Evolutionary conservation across 2,329 filamentous ascomycete species (phyloP), one percentile per base, ranked within the genome.

Genomic region (Talaromyces sp.): DNA sequence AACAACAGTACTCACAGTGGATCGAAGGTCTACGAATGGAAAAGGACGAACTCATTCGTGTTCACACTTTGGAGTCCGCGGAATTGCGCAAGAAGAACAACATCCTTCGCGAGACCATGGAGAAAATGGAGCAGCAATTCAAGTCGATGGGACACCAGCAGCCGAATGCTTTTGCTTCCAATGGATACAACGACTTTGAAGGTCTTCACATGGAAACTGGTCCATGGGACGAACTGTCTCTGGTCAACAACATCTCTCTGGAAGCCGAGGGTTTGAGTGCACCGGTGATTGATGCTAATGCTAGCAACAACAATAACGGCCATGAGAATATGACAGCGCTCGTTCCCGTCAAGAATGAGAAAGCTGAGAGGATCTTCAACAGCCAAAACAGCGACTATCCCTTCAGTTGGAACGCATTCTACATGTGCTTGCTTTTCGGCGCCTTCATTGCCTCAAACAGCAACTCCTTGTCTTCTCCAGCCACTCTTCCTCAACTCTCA

Each of bases 391-490:
- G 89, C 67, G 89, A 92, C 70, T 91, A 93, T 72, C 91, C 92
- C 61, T 81, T 82, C 73, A 82, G 80, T 73, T 82, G 80, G 80
- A 81, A 82, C 87, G 92, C 73, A 81, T 98, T 72, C 85, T 98
- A 77, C 90, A 96, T 97, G 92, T 90, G 97, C 71, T 90, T 99
- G 74, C 90, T 99, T 63, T 93, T 97, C 69, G 95, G 95, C 75
- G 95, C 95, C 62, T 97, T 97, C 75, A 93, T 98, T 71, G 90
- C 95, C 68, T 97, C 94, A 37, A 96, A 93, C 80, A 88, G 88
- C 70, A 86, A 88, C 52, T 84, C 89, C 22, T 82, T 85, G n/a
- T 71, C 79, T 4, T 70, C 78, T 49, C 39, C 49, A 10, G 87
- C 89, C 45, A 87, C 87, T 70, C 89, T 81, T 39, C 79, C 80